Percentiles rank a stretch among this genome's conserved stretches.
Evolutionary conservation across 2,329 filamentous ascomycete species (phyloP).

Genomic region (Gaeumannomyces tritici): DNA sequence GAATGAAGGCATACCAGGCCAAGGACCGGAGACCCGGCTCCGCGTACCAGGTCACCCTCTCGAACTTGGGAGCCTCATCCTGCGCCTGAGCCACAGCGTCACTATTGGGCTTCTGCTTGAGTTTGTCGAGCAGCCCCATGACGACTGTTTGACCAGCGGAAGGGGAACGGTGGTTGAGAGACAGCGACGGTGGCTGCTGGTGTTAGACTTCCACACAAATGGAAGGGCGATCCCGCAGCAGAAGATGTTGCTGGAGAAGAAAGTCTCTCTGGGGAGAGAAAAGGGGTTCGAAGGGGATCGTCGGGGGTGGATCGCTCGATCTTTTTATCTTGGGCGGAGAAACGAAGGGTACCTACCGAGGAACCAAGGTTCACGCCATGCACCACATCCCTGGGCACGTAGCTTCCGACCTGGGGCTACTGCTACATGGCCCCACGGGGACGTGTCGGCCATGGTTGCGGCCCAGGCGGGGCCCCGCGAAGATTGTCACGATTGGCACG

Average conservation of each 20-base stretch:
- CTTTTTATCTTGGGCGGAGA: neutral
- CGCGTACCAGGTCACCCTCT: slow-evolving; percentile 40
- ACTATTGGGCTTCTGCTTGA: slow-evolving; percentile 10
- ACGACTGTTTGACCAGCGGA: slow-evolving; percentile 4
- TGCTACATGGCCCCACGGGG: neutral
- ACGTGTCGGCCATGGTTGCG: neutral
- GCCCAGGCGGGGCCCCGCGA: neutral
- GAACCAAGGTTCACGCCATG: neutral
- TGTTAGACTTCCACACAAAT: too few relatives aligned
- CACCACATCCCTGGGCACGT: neutral
- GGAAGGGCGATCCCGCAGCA: too few relatives aligned
- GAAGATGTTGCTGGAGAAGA: too few relatives aligned
- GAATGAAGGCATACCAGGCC: slow-evolving; percentile 40
- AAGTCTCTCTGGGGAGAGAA: too few relatives aligned
- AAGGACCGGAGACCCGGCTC: slow-evolving; percentile 46
- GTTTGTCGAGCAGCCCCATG: slow-evolving; percentile 18
- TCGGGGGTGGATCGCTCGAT: neutral
- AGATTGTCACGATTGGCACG: neutral
- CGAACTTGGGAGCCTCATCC: slow-evolving; percentile 38
- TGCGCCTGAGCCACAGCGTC: slow-evolving; percentile 20
- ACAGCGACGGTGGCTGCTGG: too few relatives aligned
- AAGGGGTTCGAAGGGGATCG: neutral
- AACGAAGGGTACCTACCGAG: neutral
- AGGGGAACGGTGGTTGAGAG: neutral
- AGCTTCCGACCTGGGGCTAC: neutral